A percentile compares a stretch with the other conserved stretches of the same genome.
Evolutionary conservation across 257 asterid species (phyloP).

Genomic region (Lithospermum erythrorhizon): DNA sequence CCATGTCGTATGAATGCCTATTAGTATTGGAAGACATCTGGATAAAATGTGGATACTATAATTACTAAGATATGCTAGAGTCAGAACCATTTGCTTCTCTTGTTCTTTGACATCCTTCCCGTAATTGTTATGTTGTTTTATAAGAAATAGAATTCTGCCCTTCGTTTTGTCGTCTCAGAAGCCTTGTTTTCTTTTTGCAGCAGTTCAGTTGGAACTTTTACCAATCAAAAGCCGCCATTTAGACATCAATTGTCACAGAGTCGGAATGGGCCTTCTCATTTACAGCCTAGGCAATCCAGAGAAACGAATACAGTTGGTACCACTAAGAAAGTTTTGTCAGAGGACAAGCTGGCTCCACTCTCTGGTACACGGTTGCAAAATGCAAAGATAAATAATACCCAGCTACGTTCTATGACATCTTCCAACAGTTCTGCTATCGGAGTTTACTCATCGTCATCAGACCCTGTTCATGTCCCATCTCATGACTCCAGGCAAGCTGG

Average conservation of each 20-base stretch:
- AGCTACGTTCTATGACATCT: slow-evolving; percentile 39
- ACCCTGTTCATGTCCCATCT: slow-evolving; percentile 99
- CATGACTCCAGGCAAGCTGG: slow-evolving; percentile 74
- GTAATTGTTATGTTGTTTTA: neutral
- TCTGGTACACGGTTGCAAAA: slow-evolving; percentile 30
- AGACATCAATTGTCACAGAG: slow-evolving; percentile 38
- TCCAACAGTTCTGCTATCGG: slow-evolving; percentile 62
- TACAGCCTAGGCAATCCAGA: slow-evolving; percentile 41
- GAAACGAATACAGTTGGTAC: slow-evolving; percentile 31
- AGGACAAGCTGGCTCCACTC: slow-evolving; percentile 35
- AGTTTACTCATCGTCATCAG: slow-evolving; percentile 86
- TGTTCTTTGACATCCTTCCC: neutral
- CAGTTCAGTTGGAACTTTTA: slow-evolving; percentile 32
- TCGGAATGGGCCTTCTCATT: slow-evolving; percentile 30
- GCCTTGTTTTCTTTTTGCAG: neutral
- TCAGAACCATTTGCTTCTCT: neutral
- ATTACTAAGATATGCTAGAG: no score
- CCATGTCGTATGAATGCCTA: no score
- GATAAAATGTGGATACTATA: no score
- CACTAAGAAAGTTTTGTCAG: slow-evolving; percentile 38
- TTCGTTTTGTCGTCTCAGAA: neutral
- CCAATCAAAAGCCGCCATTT: slow-evolving; percentile 37
- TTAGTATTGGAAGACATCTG: no score
- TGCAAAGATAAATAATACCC: slow-evolving; percentile 36
- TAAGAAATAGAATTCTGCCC: neutral